Evolutionary conservation across 768 basidiomycete genomes (phyloP).

Genomic region (Lactarius pseudohatsudake): DNA sequence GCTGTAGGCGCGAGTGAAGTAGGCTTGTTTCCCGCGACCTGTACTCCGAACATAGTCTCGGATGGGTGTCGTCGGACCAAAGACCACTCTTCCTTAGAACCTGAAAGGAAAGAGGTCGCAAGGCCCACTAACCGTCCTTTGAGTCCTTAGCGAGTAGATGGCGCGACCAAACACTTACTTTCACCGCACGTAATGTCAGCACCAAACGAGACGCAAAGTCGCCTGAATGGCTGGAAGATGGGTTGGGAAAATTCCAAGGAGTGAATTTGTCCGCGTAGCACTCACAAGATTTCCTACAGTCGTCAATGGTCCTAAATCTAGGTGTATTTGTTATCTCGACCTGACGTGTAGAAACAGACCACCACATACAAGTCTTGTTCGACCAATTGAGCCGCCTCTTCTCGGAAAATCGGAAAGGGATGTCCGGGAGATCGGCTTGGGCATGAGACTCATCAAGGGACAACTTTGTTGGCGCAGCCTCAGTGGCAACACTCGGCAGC

Average conservation of each 20-base stretch:
- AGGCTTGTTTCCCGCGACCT: slow-evolving; percentile 89
- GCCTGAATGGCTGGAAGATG: slow-evolving; percentile 78
- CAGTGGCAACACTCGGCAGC: slow-evolving; percentile 7
- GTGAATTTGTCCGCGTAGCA: slow-evolving; percentile 17
- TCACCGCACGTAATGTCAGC: slow-evolving; percentile 96
- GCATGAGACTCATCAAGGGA: slow-evolving; percentile 32
- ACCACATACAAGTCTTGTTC: slow-evolving; percentile 74
- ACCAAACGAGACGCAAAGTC: slow-evolving; percentile 82
- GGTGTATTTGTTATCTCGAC: slow-evolving; percentile 29
- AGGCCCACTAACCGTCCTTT: slow-evolving; percentile 72
- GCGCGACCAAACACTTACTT: slow-evolving; percentile 47
- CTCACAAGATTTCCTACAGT: slow-evolving; percentile 92
- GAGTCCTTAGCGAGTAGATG: neutral
- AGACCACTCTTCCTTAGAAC: slow-evolving; percentile 94
- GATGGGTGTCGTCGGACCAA: slow-evolving; percentile 85
- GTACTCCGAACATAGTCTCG: slow-evolving; percentile 86
- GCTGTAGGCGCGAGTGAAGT: slow-evolving; percentile 74
- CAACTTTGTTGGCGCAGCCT: slow-evolving; percentile 25
- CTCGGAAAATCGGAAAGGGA: slow-evolving; percentile 68
- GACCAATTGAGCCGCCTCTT: slow-evolving; percentile 87
- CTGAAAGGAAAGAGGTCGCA: slow-evolving; percentile 83
- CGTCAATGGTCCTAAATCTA: slow-evolving; percentile 79
- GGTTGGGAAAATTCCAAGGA: neutral
- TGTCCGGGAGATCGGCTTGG: slow-evolving; percentile 63
- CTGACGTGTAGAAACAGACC: slow-evolving; percentile 30